Percentiles rank a stretch among this genome's conserved stretches.
phyloP scores from a whole-genome alignment of 352 stramenopile species.

The Plasmopara viticola region DNA sequence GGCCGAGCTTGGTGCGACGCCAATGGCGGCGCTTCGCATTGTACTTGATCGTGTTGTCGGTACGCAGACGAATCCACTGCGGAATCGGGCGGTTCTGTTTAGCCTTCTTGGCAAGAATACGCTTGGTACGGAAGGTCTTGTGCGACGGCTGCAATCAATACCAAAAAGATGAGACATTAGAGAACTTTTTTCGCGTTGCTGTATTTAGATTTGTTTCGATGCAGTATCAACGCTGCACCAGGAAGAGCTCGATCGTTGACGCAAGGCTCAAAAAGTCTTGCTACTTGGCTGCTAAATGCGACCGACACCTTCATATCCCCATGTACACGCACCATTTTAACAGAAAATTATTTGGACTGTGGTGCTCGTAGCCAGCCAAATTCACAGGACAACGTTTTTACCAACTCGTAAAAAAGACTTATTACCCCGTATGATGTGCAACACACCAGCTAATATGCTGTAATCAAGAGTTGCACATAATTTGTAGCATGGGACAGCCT shows the following conservation, averaged over 20 bases:
- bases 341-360: slow-evolving; percentile 36
- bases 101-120: slow-evolving; percentile 98
- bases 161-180: slow-evolving; percentile 10
- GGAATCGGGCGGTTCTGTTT: slow-evolving; percentile 99
- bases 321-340: slow-evolving; percentile 29
- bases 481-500: too few species aligned
- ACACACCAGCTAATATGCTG: slow-evolving; percentile 2
- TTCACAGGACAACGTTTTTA: slow-evolving; percentile 15
- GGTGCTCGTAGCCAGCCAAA: slow-evolving; percentile 25
- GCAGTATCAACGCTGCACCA: background rate
- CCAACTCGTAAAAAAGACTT: slow-evolving; percentile 9
- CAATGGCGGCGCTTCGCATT: slow-evolving; percentile 99
- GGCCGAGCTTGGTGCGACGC: slow-evolving; percentile 99
- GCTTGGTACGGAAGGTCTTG: slow-evolving; percentile 99
- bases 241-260: background rate
- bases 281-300: background rate
- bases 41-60: slow-evolving; percentile 99
- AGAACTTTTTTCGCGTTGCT: background rate
- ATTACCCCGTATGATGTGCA: slow-evolving; percentile 9
- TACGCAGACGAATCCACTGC: slow-evolving; percentile 99
- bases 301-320: background rate
- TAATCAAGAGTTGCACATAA: too few species aligned
- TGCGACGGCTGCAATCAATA: slow-evolving; percentile 90
- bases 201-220: background rate
- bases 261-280: background rate